Conservation (phyloP, 768 basidiomycete species). For the Rhizopogon vinicolor region DNA sequence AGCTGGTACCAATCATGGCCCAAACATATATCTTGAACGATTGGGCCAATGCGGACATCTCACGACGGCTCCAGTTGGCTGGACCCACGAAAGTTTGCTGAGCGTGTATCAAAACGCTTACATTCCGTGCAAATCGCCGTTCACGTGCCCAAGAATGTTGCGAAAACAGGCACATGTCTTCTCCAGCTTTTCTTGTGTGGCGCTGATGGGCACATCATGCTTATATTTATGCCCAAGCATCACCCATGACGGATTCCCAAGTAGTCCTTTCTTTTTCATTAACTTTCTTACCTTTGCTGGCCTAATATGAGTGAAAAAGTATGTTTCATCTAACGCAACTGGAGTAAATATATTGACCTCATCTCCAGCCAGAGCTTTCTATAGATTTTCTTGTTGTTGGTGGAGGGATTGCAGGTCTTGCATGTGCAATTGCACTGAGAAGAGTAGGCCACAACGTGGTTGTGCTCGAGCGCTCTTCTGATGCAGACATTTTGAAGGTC, state of each 20-base stretch:
- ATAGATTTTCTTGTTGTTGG: constrained; percentile 44
- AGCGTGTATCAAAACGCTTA: neutral
- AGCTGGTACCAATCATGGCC: neutral
- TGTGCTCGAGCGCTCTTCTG: constrained; percentile 47
- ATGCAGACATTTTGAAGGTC: constrained; percentile 32
- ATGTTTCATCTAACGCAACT: neutral
- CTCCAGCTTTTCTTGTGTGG: neutral
- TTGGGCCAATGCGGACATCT: neutral
- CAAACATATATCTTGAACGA: too few species aligned
- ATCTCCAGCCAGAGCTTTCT: constrained; percentile 8
- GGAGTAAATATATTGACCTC: neutral
- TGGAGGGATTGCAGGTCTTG: constrained; percentile 51
- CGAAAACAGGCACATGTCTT: neutral
- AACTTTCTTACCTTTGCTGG: neutral
- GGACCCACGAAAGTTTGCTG: neutral
- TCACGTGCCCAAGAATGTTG: neutral
- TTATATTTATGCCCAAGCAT: neutral
- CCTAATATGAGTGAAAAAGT: neutral
- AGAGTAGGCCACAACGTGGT: constrained; percentile 58
- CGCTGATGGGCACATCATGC: neutral
- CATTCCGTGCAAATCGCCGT: constrained; percentile 1
- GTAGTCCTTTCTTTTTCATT: neutral
- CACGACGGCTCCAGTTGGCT: neutral
- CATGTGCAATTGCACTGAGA: constrained; percentile 49
- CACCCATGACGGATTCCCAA: neutral